phyloP scores from a whole-genome alignment of 202 grass and related monocot species.

The Thinopyrum obtusiflorum region DNA sequence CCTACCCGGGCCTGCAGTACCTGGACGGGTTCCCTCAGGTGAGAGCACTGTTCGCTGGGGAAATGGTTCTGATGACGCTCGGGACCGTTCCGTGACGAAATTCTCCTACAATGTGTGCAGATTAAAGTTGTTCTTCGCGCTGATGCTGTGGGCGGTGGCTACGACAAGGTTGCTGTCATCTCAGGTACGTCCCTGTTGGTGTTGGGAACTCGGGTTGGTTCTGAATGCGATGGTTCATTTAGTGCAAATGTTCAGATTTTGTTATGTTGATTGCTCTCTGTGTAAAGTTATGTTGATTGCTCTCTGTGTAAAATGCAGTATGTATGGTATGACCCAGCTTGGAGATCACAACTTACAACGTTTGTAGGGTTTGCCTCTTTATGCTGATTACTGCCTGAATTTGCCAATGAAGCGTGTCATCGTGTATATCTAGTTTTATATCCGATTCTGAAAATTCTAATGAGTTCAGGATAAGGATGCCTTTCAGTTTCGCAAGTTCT shows the following conservation, averaged over 20 bases:
- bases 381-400: neutral
- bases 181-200: constrained; percentile 51
- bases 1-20: constrained; percentile 93
- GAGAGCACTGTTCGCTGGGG: neutral
- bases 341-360: neutral
- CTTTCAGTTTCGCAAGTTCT: neutral
- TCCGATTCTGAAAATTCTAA: neutral
- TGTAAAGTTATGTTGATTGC: neutral
- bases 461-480: neutral
- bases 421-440: neutral
- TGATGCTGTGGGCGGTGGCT: constrained; percentile 58
- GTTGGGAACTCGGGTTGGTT: neutral
- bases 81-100: neutral
- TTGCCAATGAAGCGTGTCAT: neutral
- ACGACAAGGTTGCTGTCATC: constrained; percentile 92
- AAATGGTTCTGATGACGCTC: constrained; percentile 6
- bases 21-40: constrained; percentile 96
- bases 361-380: neutral
- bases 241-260: neutral
- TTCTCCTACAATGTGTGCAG: constrained; percentile 48
- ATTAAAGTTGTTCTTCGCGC: constrained; percentile 98
- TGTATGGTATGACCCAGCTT: constrained; percentile 4
- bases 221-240: constrained; percentile 5
- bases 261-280: neutral
- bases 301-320: neutral